Conservation (phyloP, 202 grass and related monocot species). For the Elaeis oleifera region DNA sequence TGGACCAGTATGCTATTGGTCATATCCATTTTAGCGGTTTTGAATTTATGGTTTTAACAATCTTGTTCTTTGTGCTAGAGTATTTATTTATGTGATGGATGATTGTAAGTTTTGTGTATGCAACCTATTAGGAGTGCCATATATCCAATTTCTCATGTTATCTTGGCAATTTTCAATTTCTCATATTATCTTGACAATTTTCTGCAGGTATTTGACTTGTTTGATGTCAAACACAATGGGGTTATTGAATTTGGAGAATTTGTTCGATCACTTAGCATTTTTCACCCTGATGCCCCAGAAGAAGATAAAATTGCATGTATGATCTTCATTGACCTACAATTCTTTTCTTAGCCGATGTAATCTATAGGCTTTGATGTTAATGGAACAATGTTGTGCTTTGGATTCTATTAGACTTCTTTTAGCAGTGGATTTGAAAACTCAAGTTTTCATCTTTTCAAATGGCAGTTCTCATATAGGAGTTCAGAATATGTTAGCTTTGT, state of each 20-base stretch:
- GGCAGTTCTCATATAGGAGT: background rate
- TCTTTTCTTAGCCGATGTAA: background rate
- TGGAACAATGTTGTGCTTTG: too few relatives aligned
- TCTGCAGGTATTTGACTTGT: slow-evolving; percentile 57
- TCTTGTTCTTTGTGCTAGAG: too few relatives aligned
- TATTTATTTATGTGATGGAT: too few relatives aligned
- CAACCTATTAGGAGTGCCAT: too few relatives aligned
- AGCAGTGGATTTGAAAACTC: background rate
- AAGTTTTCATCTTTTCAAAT: background rate
- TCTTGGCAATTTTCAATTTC: background rate
- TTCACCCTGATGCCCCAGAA: slow-evolving; percentile 46
- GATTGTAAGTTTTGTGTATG: too few relatives aligned
- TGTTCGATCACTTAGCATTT: slow-evolving; percentile 69
- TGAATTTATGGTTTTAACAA: too few relatives aligned
- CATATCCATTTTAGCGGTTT: too few relatives aligned
- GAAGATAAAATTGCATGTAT: slow-evolving; percentile 65
- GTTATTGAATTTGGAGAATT: slow-evolving; percentile 90
- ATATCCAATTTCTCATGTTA: background rate
- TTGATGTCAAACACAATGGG: slow-evolving; percentile 55
- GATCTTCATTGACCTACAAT: background rate
- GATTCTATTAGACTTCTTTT: background rate
- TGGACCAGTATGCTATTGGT: too few relatives aligned
- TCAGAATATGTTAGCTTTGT: too few relatives aligned
- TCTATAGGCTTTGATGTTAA: background rate
- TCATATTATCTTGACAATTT: background rate